These are phyloP conservation scores for Neonectria ditissima DNA, from an alignment of 2,329 filamentous ascomycete genomes.

Conservation along the genomic window DNA sequence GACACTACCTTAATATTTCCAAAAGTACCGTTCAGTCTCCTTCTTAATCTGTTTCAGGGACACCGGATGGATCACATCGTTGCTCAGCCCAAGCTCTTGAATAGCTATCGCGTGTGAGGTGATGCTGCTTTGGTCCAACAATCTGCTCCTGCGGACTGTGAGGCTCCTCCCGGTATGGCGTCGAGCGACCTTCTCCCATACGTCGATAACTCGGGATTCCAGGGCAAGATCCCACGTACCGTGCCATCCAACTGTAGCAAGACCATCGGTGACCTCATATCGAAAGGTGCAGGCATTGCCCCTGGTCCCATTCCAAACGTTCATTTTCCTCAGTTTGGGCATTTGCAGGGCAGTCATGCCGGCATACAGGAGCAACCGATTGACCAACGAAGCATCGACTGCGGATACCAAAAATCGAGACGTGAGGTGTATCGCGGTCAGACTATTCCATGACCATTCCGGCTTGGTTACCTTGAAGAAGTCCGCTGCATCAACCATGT, in stretches of 20 bases:
- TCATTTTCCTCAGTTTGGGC: conserved; percentile 14
- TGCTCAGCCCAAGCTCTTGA: not conserved
- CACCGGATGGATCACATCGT: conserved; percentile 11
- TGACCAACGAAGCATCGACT: not conserved
- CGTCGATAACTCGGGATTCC: not conserved
- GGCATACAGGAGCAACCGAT: not conserved
- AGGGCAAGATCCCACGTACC: conserved; percentile 1
- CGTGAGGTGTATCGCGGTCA: conserved; percentile 2
- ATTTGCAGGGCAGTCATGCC: conserved; percentile 8
- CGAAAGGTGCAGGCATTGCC: conserved; percentile 7
- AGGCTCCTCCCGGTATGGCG: not conserved
- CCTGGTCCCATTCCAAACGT: conserved; percentile 15
- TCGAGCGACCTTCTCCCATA: conserved; percentile 3
- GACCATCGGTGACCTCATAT: not conserved
- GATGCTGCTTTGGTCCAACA: not conserved
- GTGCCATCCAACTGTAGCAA: not conserved
- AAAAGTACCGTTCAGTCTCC: not conserved
- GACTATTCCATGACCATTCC: not conserved
- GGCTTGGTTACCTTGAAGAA: not conserved
- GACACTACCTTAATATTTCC: not conserved
- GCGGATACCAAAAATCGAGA: not conserved
- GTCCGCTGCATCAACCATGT: conserved; percentile 2
- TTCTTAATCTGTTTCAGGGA: conserved; percentile 11
- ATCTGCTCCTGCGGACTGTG: not conserved
- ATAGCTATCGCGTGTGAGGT: conserved; percentile 14